Percentiles rank a stretch among this genome's conserved stretches.
These are phyloP conservation scores for Cardiospermum halicacabum DNA, from an alignment of 345 rosid genomes.

Conservation along the genomic window DNA sequence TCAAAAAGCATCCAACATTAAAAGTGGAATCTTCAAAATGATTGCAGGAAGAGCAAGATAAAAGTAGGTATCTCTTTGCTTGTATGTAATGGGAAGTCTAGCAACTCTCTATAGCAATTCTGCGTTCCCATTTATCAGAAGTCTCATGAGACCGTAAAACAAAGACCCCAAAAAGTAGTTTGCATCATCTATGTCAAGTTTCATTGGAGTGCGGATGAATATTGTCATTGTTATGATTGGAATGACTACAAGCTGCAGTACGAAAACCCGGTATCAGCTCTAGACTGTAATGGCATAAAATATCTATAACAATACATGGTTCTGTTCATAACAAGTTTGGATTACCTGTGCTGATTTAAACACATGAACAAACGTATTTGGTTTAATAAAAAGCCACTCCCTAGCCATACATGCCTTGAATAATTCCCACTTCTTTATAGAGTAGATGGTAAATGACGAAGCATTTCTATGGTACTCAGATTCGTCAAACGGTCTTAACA, in stretches of 20 bases:
- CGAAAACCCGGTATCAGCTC: too few species aligned
- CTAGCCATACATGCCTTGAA: constrained; percentile 40
- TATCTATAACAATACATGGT: too few species aligned
- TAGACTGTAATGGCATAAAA: too few species aligned
- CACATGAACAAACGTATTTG: constrained; percentile 37
- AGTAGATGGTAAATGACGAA: constrained; percentile 27
- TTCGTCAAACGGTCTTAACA: constrained; percentile 24
- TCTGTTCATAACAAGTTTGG: too few species aligned
- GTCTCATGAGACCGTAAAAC: constrained; percentile 27
- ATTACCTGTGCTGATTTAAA: constrained; percentile 33
- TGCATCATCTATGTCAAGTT: constrained; percentile 28
- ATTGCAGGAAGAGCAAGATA: constrained; percentile 46
- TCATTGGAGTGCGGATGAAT: constrained; percentile 28
- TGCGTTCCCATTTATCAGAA: constrained; percentile 42
- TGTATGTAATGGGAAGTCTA: constrained; percentile 41
- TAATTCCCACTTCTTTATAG: constrained; percentile 35
- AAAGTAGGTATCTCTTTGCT: constrained; percentile 34
- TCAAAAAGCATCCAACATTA: constrained; percentile 29
- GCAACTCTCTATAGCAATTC: constrained; percentile 37
- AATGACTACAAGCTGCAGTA: constrained; percentile 24
- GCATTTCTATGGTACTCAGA: constrained; percentile 22
- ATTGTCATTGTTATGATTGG: constrained; percentile 35
- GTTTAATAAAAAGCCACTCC: constrained; percentile 45
- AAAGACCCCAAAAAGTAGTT: constrained; percentile 39
- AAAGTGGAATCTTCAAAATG: constrained; percentile 39